phyloP scores from a whole-genome alignment of 257 asterid genomes.

The Voacanga thouarsii region DNA sequence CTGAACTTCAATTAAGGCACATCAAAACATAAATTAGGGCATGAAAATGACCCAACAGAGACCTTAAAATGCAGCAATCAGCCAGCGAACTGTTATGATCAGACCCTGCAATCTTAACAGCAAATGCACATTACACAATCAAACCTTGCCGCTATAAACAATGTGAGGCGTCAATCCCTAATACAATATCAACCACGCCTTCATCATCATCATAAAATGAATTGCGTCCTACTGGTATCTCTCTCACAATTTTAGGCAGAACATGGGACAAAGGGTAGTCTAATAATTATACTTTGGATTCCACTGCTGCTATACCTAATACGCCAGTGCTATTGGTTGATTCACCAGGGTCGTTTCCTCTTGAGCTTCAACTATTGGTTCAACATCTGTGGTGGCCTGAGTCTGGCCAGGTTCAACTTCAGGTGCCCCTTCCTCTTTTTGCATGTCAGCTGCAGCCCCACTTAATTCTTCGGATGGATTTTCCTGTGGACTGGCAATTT shows the following conservation, averaged over 20 bases:
- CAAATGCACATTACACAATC: conserved; percentile 21
- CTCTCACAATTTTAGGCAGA: conserved; percentile 18
- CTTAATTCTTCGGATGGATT: conserved; percentile 21
- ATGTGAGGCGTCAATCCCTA: conserved; percentile 13
- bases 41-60: conserved; percentile 10
- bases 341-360: conserved; percentile 13
- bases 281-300: conserved; percentile 21
- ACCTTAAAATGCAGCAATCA: conserved; percentile 19
- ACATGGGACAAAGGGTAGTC: conserved; percentile 23
- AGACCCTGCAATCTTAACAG: conserved; percentile 24
- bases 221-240: conserved; percentile 20
- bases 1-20: conserved; percentile 18
- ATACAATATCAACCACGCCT: conserved; percentile 14
- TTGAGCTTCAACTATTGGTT: conserved; percentile 19
- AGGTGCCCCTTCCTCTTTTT: conserved; percentile 8
- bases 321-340: conserved; percentile 22
- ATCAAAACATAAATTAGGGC: conserved; percentile 17
- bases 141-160: conserved; percentile 30
- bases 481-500: conserved; percentile 21
- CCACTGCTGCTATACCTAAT: conserved; percentile 19
- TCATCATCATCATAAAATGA: conserved; percentile 12
- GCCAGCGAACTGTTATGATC: conserved; percentile 19
- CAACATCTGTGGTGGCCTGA: conserved; percentile 7
- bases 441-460: conserved; percentile 23
- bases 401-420: conserved; percentile 7